Evolutionary conservation across 495 filamentous ascomycete species (phyloP).

Genomic region (Xylaria telfairii): DNA sequence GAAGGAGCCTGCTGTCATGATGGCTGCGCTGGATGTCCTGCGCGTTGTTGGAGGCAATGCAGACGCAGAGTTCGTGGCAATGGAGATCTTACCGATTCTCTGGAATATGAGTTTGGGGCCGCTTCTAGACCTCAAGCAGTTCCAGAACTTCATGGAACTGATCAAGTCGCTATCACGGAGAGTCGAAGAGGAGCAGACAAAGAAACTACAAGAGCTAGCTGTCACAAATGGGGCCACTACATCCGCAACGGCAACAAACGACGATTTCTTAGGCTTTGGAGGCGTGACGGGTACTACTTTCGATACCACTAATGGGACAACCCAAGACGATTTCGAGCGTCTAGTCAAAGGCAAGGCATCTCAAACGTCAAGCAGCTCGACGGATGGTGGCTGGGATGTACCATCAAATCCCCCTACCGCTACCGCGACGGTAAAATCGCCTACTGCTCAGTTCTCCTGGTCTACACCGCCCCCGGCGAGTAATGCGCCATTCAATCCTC

Average conservation of each 20-base stretch:
- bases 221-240: conserved; percentile 47
- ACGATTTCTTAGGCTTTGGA: conserved; percentile 68
- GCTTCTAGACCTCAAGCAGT: conserved; percentile 83
- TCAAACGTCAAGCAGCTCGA: conserved; percentile 35
- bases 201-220: conserved; percentile 84
- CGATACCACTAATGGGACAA: conserved; percentile 55
- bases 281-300: conserved; percentile 55
- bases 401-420: conserved; percentile 33
- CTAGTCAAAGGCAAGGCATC: conserved; percentile 74
- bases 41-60: conserved; percentile 79
- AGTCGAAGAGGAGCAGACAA: conserved; percentile 86
- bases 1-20: conserved; percentile 96
- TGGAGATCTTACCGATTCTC: conserved; percentile 85
- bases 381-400: conserved; percentile 54
- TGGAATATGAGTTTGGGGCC: conserved; percentile 95
- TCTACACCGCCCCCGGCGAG: conserved; percentile 56
- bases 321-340: conserved; percentile 78
- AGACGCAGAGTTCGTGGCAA: conserved; percentile 90
- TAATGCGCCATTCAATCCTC: conserved; percentile 39
- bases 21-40: conserved; percentile 87
- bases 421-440: conserved; percentile 41
- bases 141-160: conserved; percentile 83
- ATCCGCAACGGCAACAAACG: conserved; percentile 37
- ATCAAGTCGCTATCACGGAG: conserved; percentile 79
- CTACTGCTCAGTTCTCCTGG: conserved; percentile 62